A percentile compares a stretch with the other conserved stretches of the same genome.
These are phyloP conservation scores for Oxytropis ochrocephala DNA, from an alignment of 306 rosid species.

Conservation along the genomic window DNA sequence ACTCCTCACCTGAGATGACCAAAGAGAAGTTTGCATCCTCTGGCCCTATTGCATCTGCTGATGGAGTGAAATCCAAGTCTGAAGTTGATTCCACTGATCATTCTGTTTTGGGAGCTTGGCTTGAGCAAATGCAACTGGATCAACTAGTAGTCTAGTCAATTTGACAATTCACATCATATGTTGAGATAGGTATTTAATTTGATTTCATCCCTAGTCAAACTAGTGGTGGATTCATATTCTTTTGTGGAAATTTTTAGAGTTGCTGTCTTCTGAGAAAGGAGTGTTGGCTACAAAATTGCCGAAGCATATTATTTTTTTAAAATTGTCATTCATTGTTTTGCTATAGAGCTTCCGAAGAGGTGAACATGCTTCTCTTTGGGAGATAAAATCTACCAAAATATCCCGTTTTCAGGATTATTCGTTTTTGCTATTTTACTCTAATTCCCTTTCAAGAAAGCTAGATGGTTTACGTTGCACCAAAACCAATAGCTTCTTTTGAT, in stretches of 20 bases:
- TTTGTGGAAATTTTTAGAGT: constrained; percentile 25
- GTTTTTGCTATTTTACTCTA: neutral
- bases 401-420: constrained; percentile 21
- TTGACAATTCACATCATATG: constrained; percentile 34
- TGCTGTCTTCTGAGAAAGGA: too few species aligned
- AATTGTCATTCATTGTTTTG: constrained; percentile 36
- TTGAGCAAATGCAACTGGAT: constrained; percentile 85
- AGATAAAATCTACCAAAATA: constrained; percentile 13
- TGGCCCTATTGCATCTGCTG: constrained; percentile 44
- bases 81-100: constrained; percentile 57
- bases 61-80: constrained; percentile 49
- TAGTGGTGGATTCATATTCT: constrained; percentile 33
- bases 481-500: constrained; percentile 19
- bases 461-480: constrained; percentile 19
- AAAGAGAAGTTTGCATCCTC: constrained; percentile 52
- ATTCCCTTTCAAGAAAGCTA: constrained; percentile 12
- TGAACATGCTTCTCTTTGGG: constrained; percentile 26
- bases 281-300: neutral
- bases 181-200: constrained; percentile 39
- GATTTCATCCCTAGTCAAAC: neutral
- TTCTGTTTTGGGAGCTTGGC: constrained; percentile 79
- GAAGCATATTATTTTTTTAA: constrained; percentile 18
- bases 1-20: constrained; percentile 65
- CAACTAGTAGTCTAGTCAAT: constrained; percentile 52
- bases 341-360: constrained; percentile 26